phyloP scores from a whole-genome alignment of 169 alveolate species.

The Cryptosporidium tyzzeri region DNA sequence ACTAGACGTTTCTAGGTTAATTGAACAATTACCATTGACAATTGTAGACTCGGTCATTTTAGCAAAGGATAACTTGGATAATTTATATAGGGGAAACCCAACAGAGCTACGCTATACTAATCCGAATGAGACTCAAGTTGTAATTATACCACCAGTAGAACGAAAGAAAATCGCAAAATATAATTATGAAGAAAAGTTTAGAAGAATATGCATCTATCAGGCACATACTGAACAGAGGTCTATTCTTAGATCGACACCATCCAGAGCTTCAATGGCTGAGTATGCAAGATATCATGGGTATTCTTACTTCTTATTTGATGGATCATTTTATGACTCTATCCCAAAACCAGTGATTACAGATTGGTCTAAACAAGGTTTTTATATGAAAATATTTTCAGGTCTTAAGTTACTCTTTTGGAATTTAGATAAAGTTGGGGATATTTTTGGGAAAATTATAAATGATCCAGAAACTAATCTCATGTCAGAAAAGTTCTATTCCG shows the following conservation, averaged over 20 bases:
- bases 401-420: constrained; percentile 53
- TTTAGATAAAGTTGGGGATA: constrained; percentile 29
- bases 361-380: constrained; percentile 73
- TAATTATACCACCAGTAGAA: constrained; percentile 32
- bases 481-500: constrained; percentile 14
- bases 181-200: constrained; percentile 33
- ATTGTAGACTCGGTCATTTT: constrained; percentile 45
- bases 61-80: constrained; percentile 14
- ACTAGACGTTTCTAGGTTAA: constrained; percentile 33
- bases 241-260: constrained; percentile 53
- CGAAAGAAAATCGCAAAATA: constrained; percentile 55
- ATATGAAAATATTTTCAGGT: constrained; percentile 56
- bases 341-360: constrained; percentile 30
- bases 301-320: constrained; percentile 58
- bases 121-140: constrained; percentile 46
- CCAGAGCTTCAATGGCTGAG: constrained; percentile 57
- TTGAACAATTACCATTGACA: constrained; percentile 24
- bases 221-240: constrained; percentile 66
- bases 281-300: constrained; percentile 72
- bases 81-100: not conserved
- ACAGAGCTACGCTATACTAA: constrained; percentile 10
- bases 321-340: constrained; percentile 47
- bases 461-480: not conserved
- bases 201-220: constrained; percentile 67
- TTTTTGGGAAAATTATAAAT: constrained; percentile 9